Evolutionary conservation across 768 basidiomycete species (phyloP), one percentile per base, ranked within the genome.

Genomic region (Lactarius trivialis): DNA sequence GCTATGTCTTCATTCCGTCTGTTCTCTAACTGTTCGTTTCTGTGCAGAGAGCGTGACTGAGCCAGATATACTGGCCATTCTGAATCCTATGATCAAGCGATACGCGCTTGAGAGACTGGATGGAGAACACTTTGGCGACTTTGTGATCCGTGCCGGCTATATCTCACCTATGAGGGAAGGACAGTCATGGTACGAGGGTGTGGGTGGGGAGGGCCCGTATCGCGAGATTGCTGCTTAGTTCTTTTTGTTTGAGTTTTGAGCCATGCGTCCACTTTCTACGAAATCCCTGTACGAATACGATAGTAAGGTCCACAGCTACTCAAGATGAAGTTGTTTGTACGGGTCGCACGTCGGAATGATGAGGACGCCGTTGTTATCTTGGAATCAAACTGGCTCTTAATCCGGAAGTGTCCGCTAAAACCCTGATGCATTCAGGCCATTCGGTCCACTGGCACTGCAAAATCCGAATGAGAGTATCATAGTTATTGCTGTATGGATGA

Each of bases 121-220:
- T 7, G 93, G 91, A 39, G 97, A 99, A 75, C 86, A 78, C 59
- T 98, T 99, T 70, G 97, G 97, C 33, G 97, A 98, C 74, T 99
- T 90, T 73, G 91, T 92, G 34, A 89, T 99, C 65, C 82, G 96
- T 52, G 88, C 85, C 26, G 93, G 95, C 49, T 93, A 95, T 70
- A 93, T 98, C 67, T 81, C 91, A 33, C 82, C 89, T 2, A 93
- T 91, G 0, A 89, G 84, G 1, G 82, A 86, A 39, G 95, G 95
- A 17, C 88, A 81, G 68, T 77, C 83, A 51, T 98, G 93, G 88
- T 97, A 95, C 73, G 89, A 92, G 50, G 76, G 82, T 24, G 82
- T 86, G 77, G 91, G 91, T 17, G 91, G 91, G 0, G 87, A 92
- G 70, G 89, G 88, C 8, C 74, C 79, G 63, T 74, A 86, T 53